Percentiles rank a stretch among this genome's conserved stretches.
Conservation (phyloP, 331 rosid genomes). For the Dryas integrifolia region DNA sequence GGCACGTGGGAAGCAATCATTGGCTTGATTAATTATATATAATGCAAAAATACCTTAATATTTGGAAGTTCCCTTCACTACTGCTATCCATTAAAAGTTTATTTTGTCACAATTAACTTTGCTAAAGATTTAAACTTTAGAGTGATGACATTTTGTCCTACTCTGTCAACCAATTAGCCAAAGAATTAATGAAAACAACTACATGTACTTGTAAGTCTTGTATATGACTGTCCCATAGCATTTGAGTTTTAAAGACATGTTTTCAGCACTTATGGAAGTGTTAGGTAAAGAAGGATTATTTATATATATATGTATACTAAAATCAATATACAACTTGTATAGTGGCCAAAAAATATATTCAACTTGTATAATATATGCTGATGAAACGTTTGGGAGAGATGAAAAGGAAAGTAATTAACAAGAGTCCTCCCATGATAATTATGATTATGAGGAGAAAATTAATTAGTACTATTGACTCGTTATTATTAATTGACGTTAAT, state of each 20-base stretch:
- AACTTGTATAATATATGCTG: no score
- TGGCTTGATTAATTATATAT: neutral
- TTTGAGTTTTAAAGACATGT: neutral
- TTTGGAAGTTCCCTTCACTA: neutral
- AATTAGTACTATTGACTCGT: no score
- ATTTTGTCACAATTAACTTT: constrained; percentile 16
- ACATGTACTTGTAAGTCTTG: neutral
- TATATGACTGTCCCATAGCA: neutral
- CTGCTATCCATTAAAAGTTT: neutral
- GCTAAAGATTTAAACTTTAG: neutral
- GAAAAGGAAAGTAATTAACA: no score
- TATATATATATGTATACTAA: no score
- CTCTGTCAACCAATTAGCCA: neutral
- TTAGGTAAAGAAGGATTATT: neutral
- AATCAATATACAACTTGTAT: no score
- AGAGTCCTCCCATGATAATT: no score
- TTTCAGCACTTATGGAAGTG: constrained; percentile 1
- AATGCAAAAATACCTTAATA: neutral
- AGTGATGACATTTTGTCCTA: constrained; percentile 17
- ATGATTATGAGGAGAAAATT: no score
- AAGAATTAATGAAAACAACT: neutral
- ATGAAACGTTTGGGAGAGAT: no score
- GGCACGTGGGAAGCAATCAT: neutral
- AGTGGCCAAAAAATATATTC: no score
- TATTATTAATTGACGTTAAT: no score